A percentile compares a stretch with the other conserved stretches of the same genome.
These are phyloP conservation scores for Tetrahymena thermophila DNA, from an alignment of 73 alveolate genomes.

Conservation along the genomic window DNA sequence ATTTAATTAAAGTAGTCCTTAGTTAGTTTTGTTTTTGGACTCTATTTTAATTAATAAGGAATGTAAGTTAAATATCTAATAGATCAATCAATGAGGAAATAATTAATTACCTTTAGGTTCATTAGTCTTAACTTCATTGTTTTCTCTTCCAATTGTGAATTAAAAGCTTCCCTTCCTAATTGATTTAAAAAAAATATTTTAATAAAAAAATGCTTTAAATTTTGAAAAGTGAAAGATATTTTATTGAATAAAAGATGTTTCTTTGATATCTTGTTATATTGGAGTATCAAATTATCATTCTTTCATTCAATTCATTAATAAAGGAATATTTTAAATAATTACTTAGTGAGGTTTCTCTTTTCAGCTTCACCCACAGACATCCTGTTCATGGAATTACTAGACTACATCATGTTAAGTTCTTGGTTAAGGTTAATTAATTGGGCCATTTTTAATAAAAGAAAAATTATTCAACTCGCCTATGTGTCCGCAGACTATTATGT, in stretches of 20 bases:
- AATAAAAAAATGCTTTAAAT: neutral
- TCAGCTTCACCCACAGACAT: neutral
- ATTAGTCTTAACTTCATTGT: neutral
- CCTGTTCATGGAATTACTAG: conserved; percentile 2
- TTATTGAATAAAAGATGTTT: neutral
- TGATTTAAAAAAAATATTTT: neutral
- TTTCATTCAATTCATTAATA: neutral
- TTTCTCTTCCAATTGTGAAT: neutral
- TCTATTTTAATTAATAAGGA: neutral
- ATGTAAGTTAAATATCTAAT: neutral
- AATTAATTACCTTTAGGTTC: neutral
- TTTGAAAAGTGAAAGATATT: too few relatives aligned
- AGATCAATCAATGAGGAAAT: neutral
- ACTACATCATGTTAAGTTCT: neutral
- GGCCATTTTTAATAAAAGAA: neutral
- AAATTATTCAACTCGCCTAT: neutral
- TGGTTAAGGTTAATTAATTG: neutral
- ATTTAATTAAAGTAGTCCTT: neutral
- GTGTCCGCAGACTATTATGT: neutral
- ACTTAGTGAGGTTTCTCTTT: neutral
- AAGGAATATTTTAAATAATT: neutral
- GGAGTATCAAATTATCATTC: neutral
- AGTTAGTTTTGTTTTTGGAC: neutral
- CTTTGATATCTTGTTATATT: neutral
- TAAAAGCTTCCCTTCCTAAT: neutral